Evolutionary conservation across 768 basidiomycete species (phyloP).

Genomic region (Mycena haematopus): DNA sequence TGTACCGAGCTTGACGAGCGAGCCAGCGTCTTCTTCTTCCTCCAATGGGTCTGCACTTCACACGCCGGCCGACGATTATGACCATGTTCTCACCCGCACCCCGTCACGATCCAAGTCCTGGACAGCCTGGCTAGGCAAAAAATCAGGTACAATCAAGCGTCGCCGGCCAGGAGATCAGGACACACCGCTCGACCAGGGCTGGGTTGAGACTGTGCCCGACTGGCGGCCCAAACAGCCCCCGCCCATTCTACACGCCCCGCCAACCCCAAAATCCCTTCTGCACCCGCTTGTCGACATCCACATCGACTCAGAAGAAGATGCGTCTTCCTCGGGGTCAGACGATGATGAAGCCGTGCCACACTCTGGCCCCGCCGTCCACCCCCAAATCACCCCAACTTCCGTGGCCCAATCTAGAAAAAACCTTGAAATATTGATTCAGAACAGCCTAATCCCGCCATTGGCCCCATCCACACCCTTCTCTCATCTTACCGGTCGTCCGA

Average conservation of each 20-base stretch:
- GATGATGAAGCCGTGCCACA: conserved; percentile 36
- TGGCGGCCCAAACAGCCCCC: conserved; percentile 40
- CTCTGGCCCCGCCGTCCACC: conserved; percentile 22
- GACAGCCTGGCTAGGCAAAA: conserved; percentile 61
- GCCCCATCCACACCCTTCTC: conserved; percentile 56
- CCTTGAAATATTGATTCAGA: conserved; percentile 51
- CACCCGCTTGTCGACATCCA: conserved; percentile 29
- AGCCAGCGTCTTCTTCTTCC: conserved; percentile 61
- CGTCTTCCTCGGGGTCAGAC: conserved; percentile 46
- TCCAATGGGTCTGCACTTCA: conserved; percentile 66
- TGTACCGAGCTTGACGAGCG: conserved; percentile 41
- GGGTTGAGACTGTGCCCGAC: conserved; percentile 48
- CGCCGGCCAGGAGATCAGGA: conserved; percentile 25
- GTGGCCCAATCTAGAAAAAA: conserved; percentile 43
- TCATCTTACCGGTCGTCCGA: conserved; percentile 40
- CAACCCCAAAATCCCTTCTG: conserved; percentile 30
- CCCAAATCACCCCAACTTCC: conserved; percentile 35
- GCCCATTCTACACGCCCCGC: conserved; percentile 31
- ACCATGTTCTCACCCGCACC: conserved; percentile 37
- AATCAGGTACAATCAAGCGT: conserved; percentile 38
- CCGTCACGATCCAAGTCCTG: conserved; percentile 54
- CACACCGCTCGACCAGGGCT: conserved; percentile 43
- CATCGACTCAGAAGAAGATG: conserved; percentile 38
- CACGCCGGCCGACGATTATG: conserved; percentile 59
- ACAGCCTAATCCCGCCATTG: conserved; percentile 50